A percentile compares a stretch with the other conserved stretches of the same genome.
Conservation (phyloP, 495 filamentous ascomycete genomes). For the Penicillium ucsense region DNA sequence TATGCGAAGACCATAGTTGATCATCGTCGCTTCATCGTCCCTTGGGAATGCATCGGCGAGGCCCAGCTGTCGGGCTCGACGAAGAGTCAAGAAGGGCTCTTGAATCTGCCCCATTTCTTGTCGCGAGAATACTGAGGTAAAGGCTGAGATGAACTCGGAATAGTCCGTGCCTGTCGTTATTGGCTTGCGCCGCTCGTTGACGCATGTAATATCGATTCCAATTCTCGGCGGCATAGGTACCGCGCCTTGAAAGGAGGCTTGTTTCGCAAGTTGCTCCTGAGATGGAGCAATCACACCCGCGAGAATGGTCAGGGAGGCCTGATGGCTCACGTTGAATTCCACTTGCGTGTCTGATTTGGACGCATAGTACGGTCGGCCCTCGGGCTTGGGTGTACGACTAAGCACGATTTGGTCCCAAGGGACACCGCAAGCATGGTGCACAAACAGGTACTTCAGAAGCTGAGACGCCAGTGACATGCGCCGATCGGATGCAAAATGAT, state of each 20-base stretch:
- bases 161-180: slow-evolving; percentile 44
- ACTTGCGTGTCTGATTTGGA: slow-evolving; percentile 33
- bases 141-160: slow-evolving; percentile 61
- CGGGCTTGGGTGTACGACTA: slow-evolving; percentile 47
- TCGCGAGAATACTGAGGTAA: slow-evolving; percentile 64
- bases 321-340: slow-evolving; percentile 85
- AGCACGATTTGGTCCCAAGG: slow-evolving; percentile 58
- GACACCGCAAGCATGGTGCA: slow-evolving; percentile 50
- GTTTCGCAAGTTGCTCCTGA: not conserved
- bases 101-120: slow-evolving; percentile 51
- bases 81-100: slow-evolving; percentile 20
- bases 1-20: slow-evolving; percentile 49
- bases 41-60: slow-evolving; percentile 2
- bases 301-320: slow-evolving; percentile 65
- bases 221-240: slow-evolving; percentile 23
- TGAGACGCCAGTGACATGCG: slow-evolving; percentile 57
- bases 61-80: slow-evolving; percentile 18
- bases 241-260: not conserved
- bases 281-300: slow-evolving; percentile 36
- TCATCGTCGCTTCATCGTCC: slow-evolving; percentile 15
- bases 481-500: slow-evolving; percentile 29
- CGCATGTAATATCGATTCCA: slow-evolving; percentile 68
- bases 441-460: slow-evolving; percentile 68
- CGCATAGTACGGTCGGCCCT: slow-evolving; percentile 53
- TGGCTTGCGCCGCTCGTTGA: slow-evolving; percentile 52